Conservation (phyloP, 768 basidiomycete species). For the Boletus rubescentipes region DNA sequence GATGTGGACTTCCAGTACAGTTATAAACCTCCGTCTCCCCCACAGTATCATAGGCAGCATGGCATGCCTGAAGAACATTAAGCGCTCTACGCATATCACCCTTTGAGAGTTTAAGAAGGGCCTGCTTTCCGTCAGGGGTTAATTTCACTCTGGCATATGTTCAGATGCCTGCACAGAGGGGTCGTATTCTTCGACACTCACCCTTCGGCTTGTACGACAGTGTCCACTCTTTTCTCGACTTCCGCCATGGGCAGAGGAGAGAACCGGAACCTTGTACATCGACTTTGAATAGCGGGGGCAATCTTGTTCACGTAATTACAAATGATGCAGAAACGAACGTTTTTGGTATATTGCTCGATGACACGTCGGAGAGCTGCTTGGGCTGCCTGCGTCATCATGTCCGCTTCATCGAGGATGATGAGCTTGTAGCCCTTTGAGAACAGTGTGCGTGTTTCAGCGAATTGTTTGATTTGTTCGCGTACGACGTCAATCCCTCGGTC, state of each 20-base stretch:
- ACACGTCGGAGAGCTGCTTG: conserved; percentile 96
- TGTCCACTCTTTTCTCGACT: conserved; percentile 78
- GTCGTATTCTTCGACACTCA: conserved; percentile 36
- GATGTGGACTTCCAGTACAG: conserved; percentile 96
- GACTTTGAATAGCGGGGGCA: conserved; percentile 95
- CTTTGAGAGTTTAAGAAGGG: conserved; percentile 89
- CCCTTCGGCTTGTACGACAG: conserved; percentile 84
- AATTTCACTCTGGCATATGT: conserved; percentile 67
- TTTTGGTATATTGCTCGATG: conserved; percentile 98
- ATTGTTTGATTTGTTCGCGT: conserved; percentile 97
- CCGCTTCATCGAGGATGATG: conserved; percentile 98
- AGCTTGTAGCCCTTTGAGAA: conserved; percentile 94
- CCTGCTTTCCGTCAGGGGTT: conserved; percentile 81
- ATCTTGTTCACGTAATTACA: conserved; percentile 99
- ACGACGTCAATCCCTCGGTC: conserved; percentile 99
- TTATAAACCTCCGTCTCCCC: conserved; percentile 93
- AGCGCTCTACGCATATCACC: conserved; percentile 98
- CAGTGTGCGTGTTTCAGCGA: conserved; percentile 92
- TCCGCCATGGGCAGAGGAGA: conserved; percentile 85
- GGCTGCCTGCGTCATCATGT: conserved; percentile 99
- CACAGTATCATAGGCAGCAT: conserved; percentile 89
- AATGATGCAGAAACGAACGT: conserved; percentile 98
- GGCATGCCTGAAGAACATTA: conserved; percentile 96
- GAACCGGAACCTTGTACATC: conserved; percentile 97
- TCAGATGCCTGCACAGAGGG: neutral